Evolutionary conservation across 495 filamentous ascomycete genomes (phyloP), one percentile per base, ranked within the genome.

Genomic region (Immersiella caudata): DNA sequence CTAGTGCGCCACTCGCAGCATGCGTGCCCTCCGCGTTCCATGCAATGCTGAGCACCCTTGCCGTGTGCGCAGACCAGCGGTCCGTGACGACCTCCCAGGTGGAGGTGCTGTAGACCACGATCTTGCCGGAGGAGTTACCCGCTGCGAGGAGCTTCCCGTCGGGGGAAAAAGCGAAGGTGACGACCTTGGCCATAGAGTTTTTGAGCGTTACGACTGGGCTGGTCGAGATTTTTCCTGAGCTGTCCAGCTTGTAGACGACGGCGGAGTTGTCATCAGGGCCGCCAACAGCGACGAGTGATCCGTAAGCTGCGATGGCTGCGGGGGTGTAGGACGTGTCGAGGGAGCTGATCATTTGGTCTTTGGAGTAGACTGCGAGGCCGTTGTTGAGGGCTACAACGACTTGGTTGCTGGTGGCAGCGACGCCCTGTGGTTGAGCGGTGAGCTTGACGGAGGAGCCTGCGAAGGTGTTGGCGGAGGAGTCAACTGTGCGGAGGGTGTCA

Each of bases 21-120:
- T 91, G 90, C 22, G 88, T 89, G 9, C 89, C 91, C 22, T 84
- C 85, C 6, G 76, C 77, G 72, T 93, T 91, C 95, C 95, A 99
- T 18, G 87, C 87, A 64, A 99, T 88, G 51, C 85, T 86, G 61
- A 90, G 93, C 52, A 98, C 89, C 20, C 94, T 86, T 24, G 89
- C 93, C 7, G 93, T 97, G 76, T 99, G 96, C 20, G 93, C 91
- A 18, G 91, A 91, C 95, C 96, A 99, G 35, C 94, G 86, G 70
- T 90, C 87, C 7, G 89, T 92, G 35, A 83, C 85, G 0, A 93
- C 72, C 9, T 79, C 78, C 77, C 88, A 89, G 4, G 79, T 75
- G 18, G 82, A 80, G 21, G 88, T 88, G 60, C 79, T 86, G 80
- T 91, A 95, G 18, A 92, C 91, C 60, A 88, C 77, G 59, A 99